A percentile compares a stretch with the other conserved stretches of the same genome.
Conservation (phyloP, 1,284 basidiomycete species). For the Violaceomyces palustris region DNA sequence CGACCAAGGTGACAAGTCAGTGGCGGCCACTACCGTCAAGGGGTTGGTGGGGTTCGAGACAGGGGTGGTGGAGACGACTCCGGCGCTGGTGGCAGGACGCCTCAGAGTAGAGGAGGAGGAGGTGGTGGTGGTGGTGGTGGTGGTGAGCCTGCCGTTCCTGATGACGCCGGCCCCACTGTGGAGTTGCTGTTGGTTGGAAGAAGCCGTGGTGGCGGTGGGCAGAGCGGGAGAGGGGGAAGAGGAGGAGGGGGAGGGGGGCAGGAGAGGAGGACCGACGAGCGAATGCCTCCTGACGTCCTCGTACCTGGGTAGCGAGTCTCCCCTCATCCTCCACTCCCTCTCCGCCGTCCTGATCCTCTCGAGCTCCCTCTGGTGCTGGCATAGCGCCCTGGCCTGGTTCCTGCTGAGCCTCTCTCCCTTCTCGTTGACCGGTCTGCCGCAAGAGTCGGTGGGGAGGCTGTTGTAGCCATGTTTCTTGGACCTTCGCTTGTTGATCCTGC, state of each 20-base stretch:
- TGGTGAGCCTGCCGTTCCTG: neutral
- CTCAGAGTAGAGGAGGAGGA: no score
- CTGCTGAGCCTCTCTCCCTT: slow-evolving; percentile 19
- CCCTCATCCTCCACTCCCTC: slow-evolving; percentile 23
- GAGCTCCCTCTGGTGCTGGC: slow-evolving; percentile 21
- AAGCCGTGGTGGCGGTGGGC: slow-evolving; percentile 9
- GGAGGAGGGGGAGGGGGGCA: no score
- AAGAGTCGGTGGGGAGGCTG: slow-evolving; percentile 18
- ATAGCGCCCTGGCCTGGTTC: slow-evolving; percentile 27
- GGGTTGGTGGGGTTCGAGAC: no score
- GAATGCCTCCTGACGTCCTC: slow-evolving; percentile 16
- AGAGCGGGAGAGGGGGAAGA: no score
- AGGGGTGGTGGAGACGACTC: no score
- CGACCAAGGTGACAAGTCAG: neutral
- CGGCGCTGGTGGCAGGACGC: no score
- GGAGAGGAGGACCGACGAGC: slow-evolving; percentile 12
- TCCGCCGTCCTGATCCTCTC: slow-evolving; percentile 26
- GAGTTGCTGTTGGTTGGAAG: neutral
- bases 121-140: neutral
- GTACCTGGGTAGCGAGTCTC: slow-evolving; percentile 18
- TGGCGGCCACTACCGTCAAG: slow-evolving; percentile 3
- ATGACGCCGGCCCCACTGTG: neutral
- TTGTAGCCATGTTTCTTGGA: slow-evolving; percentile 28
- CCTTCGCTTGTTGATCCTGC: slow-evolving; percentile 19
- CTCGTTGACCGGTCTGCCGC: slow-evolving; percentile 20